Conservation (phyloP, 140 eudicot species). For the Senecio squalidus region DNA sequence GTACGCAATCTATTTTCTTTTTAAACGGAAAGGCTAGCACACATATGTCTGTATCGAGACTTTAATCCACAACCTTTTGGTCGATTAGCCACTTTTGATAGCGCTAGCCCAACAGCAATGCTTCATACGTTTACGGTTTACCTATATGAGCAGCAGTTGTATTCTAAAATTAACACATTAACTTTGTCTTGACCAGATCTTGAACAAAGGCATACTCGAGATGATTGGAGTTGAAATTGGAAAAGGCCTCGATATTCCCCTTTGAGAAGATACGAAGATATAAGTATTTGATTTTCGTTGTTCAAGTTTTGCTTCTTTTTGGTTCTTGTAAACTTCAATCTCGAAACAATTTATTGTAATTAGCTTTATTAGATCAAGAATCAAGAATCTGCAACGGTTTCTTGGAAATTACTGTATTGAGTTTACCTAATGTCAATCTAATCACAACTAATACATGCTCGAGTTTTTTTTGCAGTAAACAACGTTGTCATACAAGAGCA, state of each 20-base stretch:
- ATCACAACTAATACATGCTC: background rate
- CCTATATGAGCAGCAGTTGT: background rate
- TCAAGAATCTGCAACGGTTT: background rate
- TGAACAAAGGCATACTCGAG: slow-evolving; percentile 89
- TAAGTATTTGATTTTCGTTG: slow-evolving; percentile 11
- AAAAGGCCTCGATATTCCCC: slow-evolving; percentile 93
- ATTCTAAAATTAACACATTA: background rate
- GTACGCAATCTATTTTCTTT: slow-evolving; percentile 15
- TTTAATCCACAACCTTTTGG: too few relatives aligned
- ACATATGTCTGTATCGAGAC: too few relatives aligned
- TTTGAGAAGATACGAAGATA: slow-evolving; percentile 31
- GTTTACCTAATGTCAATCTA: too few relatives aligned
- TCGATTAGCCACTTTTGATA: too few relatives aligned
- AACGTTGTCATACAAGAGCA: too few relatives aligned
- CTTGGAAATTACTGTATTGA: too few relatives aligned
- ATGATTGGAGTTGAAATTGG: slow-evolving; percentile 84
- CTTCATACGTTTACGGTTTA: too few relatives aligned
- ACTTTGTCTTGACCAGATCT: slow-evolving; percentile 39
- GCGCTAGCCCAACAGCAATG: too few relatives aligned
- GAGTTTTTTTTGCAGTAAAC: too few relatives aligned
- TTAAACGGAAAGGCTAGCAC: too few relatives aligned
- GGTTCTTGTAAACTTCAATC: background rate
- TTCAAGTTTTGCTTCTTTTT: background rate
- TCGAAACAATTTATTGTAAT: background rate
- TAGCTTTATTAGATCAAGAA: background rate